phyloP scores from a whole-genome alignment of 331 rosid genomes.

The Rosa hybrid region DNA sequence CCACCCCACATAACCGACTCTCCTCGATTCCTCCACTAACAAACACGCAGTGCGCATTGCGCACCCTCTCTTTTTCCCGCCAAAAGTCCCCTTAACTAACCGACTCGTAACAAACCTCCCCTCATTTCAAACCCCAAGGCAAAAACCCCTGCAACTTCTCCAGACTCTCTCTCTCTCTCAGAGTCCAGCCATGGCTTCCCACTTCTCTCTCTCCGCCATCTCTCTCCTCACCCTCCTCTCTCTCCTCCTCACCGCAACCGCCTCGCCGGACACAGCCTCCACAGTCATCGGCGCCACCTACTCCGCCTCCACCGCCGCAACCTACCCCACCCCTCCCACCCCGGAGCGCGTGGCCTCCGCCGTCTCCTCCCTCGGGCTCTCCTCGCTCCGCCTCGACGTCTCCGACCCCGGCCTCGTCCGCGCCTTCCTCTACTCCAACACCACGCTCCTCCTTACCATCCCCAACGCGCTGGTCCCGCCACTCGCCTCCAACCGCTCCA shows the following conservation, averaged over 20 bases:
- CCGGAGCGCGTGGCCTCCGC: slow-evolving; percentile 32
- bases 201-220: slow-evolving; percentile 22
- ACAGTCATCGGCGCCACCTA: slow-evolving; percentile 38
- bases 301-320: slow-evolving; percentile 50
- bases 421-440: slow-evolving; percentile 68
- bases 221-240: slow-evolving; percentile 33
- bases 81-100: not conserved
- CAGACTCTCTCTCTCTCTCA: slow-evolving; percentile 17
- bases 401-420: slow-evolving; percentile 61
- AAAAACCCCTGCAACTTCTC: not conserved
- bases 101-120: not conserved
- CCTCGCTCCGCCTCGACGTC: slow-evolving; percentile 54
- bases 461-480: slow-evolving; percentile 61
- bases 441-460: slow-evolving; percentile 62
- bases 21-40: no score
- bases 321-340: slow-evolving; percentile 39
- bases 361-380: slow-evolving; percentile 39
- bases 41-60: not conserved
- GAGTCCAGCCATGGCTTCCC: slow-evolving; percentile 36
- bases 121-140: not conserved
- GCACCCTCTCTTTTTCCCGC: not conserved
- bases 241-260: slow-evolving; percentile 31
- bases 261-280: slow-evolving; percentile 45
- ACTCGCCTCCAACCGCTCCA: slow-evolving; percentile 70
- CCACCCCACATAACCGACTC: not conserved